These are phyloP conservation scores for Phaeolepiota aurea DNA, from an alignment of 768 basidiomycete genomes.

Conservation along the genomic window DNA sequence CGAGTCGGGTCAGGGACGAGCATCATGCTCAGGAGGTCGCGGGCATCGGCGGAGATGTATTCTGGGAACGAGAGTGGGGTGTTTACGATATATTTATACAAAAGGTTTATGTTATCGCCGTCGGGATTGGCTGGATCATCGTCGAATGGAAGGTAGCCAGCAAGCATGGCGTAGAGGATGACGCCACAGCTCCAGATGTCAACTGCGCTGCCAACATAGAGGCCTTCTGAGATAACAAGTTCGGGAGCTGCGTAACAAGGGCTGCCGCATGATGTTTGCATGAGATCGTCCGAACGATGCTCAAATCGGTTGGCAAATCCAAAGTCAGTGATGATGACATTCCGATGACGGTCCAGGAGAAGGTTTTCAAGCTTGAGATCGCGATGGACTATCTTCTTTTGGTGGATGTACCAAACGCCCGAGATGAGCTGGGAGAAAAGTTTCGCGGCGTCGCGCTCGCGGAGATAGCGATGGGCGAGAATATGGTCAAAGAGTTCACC, in stretches of 20 bases:
- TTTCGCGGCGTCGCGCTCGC: slow-evolving; percentile 89
- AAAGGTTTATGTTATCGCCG: slow-evolving; percentile 97
- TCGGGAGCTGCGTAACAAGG: slow-evolving; percentile 99
- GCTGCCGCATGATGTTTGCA: slow-evolving; percentile 96
- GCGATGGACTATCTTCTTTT: slow-evolving; percentile 98
- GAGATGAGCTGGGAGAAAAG: slow-evolving; percentile 98
- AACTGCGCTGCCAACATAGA: slow-evolving; percentile 95
- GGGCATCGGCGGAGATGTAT: slow-evolving; percentile 77
- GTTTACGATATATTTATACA: slow-evolving; percentile 98
- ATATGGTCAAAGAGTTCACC: slow-evolving; percentile 99
- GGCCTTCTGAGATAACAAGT: slow-evolving; percentile 92
- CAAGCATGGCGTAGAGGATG: slow-evolving; percentile 94
- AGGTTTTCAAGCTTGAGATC: slow-evolving; percentile 99
- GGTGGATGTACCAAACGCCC: slow-evolving; percentile 97
- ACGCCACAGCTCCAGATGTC: slow-evolving; percentile 98
- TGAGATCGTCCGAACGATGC: slow-evolving; percentile 86
- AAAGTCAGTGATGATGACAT: slow-evolving; percentile 99
- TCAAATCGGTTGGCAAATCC: slow-evolving; percentile 98
- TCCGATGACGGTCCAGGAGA: slow-evolving; percentile 91
- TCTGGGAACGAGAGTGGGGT: slow-evolving; percentile 97
- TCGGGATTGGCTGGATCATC: slow-evolving; percentile 98
- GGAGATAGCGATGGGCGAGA: slow-evolving; percentile 92
- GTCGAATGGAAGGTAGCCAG: slow-evolving; percentile 97
- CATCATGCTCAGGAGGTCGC: slow-evolving; percentile 84
- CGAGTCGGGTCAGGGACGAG: slow-evolving; percentile 85